Percentiles rank a stretch among this genome's conserved stretches.
Conservation (phyloP, 1,284 basidiomycete species). For the Rhodotorula sp. region DNA sequence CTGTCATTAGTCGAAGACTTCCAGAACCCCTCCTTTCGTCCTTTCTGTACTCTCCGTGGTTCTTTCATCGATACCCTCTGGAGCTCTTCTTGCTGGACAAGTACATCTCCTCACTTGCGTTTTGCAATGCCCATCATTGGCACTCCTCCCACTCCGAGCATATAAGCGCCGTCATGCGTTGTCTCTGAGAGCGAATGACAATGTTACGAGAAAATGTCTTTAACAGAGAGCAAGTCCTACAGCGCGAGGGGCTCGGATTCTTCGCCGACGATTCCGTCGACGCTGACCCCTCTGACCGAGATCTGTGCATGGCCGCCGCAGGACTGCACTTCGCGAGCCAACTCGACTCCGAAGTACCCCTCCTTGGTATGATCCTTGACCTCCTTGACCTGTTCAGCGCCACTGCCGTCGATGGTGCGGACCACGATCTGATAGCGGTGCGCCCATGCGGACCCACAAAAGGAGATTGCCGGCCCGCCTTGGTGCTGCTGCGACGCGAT, state of each 20-base stretch:
- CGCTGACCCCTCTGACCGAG: conserved; percentile 20
- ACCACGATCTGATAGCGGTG: conserved; percentile 30
- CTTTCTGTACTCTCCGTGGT: not conserved
- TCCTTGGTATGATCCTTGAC: conserved; percentile 38
- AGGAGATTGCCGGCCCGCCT: conserved; percentile 9
- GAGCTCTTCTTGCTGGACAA: not conserved
- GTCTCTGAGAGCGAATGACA: no score
- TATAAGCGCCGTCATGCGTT: no score
- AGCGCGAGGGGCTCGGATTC: conserved; percentile 22
- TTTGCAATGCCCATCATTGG: not conserved
- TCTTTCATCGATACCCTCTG: not conserved
- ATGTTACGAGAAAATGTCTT: not conserved
- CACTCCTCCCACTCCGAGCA: no score
- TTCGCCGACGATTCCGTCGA: conserved; percentile 24
- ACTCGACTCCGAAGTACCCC: conserved; percentile 16
- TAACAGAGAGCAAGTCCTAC: not conserved
- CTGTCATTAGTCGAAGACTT: not conserved
- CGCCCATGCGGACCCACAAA: conserved; percentile 38
- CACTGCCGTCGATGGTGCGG: not conserved
- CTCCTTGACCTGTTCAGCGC: conserved; percentile 4
- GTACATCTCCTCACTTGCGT: not conserved
- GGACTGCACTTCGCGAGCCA: conserved; percentile 8
- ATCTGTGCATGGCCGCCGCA: conserved; percentile 8
- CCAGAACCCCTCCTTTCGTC: not conserved
- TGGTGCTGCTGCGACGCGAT: not conserved